A percentile compares a stretch with the other conserved stretches of the same genome.
Conservation (phyloP, 805 yeast species). For the Starmerella vitae region DNA sequence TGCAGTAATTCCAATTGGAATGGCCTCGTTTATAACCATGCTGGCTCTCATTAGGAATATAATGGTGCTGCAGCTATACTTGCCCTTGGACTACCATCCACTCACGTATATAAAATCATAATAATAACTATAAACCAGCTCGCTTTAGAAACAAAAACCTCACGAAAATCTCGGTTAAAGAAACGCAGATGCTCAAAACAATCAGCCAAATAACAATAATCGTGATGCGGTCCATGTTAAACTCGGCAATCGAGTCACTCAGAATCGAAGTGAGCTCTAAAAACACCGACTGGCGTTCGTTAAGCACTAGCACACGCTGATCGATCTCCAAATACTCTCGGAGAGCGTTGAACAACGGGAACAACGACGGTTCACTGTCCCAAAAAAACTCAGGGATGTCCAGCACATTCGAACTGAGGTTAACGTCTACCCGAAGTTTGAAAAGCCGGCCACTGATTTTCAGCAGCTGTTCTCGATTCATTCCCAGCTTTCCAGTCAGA, state of each 20-base stretch:
- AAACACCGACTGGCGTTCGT: conserved; percentile 87
- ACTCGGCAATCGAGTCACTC: conserved; percentile 87
- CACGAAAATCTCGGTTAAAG: conserved; percentile 20
- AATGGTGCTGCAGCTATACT: conserved; percentile 48
- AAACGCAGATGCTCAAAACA: conserved; percentile 58
- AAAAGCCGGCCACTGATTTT: conserved; percentile 84
- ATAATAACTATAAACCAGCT: background rate
- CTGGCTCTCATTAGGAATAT: conserved; percentile 63
- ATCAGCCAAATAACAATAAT: conserved; percentile 79
- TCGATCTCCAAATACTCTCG: conserved; percentile 90
- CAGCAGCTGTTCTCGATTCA: conserved; percentile 69
- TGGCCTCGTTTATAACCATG: conserved; percentile 90
- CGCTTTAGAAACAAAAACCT: conserved; percentile 13
- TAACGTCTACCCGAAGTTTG: conserved; percentile 85
- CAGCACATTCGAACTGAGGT: conserved; percentile 72
- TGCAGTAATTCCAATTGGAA: conserved; percentile 96
- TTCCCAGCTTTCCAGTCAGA: conserved; percentile 72
- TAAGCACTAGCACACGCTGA: conserved; percentile 83
- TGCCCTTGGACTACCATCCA: background rate
- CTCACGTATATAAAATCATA: background rate
- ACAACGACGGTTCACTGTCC: conserved; percentile 87
- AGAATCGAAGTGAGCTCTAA: conserved; percentile 85
- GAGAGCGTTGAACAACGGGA: conserved; percentile 79
- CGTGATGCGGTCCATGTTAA: conserved; percentile 81
- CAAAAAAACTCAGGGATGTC: conserved; percentile 96